These are phyloP conservation scores for Gardenia jasminoides DNA, from an alignment of 257 asterid genomes.

Conservation along the genomic window DNA sequence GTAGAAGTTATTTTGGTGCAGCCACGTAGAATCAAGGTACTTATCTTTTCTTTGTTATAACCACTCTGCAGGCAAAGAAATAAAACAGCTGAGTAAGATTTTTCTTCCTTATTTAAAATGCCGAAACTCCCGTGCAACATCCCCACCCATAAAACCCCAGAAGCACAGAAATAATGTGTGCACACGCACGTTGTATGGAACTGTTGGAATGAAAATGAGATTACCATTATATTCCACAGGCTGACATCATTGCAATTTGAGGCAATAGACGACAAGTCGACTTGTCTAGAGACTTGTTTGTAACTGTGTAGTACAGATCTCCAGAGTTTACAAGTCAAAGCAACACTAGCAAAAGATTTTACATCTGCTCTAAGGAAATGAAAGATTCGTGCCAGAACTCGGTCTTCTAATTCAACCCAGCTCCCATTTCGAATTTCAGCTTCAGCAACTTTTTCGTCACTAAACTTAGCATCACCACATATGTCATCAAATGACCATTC, in stretches of 20 bases:
- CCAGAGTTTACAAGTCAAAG: conserved; percentile 94
- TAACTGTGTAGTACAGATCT: conserved; percentile 58
- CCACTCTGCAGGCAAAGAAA: conserved; percentile 60
- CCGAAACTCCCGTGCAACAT: background rate
- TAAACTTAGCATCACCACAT: conserved; percentile 51
- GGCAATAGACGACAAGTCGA: conserved; percentile 63
- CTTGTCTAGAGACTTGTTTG: conserved; percentile 65
- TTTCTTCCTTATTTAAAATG: background rate
- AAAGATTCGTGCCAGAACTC: conserved; percentile 76
- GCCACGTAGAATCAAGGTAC: conserved; percentile 71
- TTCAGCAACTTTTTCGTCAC: conserved; percentile 33
- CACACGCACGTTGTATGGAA: background rate
- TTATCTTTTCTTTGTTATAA: conserved; percentile 68
- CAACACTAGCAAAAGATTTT: conserved; percentile 64
- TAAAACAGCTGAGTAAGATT: conserved; percentile 11
- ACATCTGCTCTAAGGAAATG: conserved; percentile 89
- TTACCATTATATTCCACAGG: conserved; percentile 69
- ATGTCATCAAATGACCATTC: conserved; percentile 67
- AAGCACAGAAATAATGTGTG: background rate
- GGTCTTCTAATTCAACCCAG: conserved; percentile 80
- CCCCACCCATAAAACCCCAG: background rate
- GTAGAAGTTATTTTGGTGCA: conserved; percentile 68
- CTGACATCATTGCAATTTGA: conserved; percentile 61
- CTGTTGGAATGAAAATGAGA: background rate
- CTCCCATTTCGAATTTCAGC: conserved; percentile 45